Evolutionary conservation across 805 yeast genomes (phyloP), one percentile per base, ranked within the genome.

Genomic region (Metschnikowia similis): DNA sequence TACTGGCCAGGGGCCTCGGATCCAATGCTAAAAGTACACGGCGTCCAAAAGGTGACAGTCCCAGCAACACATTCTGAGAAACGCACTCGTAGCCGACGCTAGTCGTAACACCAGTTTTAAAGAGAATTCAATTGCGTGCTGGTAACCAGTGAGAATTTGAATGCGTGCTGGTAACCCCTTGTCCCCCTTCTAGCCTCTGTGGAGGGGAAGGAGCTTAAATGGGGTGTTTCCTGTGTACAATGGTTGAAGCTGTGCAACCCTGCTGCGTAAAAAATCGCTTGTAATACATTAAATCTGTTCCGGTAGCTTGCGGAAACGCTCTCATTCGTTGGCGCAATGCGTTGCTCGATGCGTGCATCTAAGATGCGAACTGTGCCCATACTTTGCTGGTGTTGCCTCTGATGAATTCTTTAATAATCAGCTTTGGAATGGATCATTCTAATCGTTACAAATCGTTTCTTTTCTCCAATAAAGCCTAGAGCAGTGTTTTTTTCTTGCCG

Each of bases 341-440:
- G 16, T 38, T 38, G 41, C 41, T 38, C 41, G 16, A 29, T n/a
- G 41, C 41, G 41, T 38, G 41, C 41, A 38, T 38, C 26, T 13
- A 38, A 38, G 31, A 38, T 21, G 41, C 41, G 27, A 38, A 38
- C 30, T 26, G 30, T 35, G 14, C 21, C 36, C n/a, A 9, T 35
- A 35, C 35, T 16, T 36, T 36, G 39, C 39, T 36, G 16, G 16
- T 36, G 26, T 21, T 36, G 29, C 29, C 39, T 36, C 17, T 30
- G 27, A 27, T 38, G 10, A 27, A n/a, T 38, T 38, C 41, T 21
- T 26, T 11, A 8, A 38, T 30, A 38, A 38, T 38, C 17, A 27
- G 30, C 41, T 8, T 26, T n/a, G 21, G 21, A 17, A 17, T 5
- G 4, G 8, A 32, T 32, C 35, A 32, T 32, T 32, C 35, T n/a